A percentile compares a stretch with the other conserved stretches of the same genome.
Evolutionary conservation across 306 rosid genomes (phyloP).

Genomic region (Citrullus mucosospermus): DNA sequence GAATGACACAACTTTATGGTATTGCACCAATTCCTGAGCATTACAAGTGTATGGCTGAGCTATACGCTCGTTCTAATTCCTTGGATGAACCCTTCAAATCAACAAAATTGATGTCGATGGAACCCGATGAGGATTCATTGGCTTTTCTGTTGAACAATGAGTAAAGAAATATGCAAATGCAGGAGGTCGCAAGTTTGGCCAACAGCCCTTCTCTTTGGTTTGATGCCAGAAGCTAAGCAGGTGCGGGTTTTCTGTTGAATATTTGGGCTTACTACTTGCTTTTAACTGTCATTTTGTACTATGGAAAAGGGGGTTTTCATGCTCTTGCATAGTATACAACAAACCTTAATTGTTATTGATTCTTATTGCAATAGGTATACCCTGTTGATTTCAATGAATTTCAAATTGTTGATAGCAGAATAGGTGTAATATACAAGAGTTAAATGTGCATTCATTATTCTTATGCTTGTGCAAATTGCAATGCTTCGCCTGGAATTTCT

Average conservation of each 20-base stretch:
- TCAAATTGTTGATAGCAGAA: background rate
- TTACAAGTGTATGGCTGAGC: slow-evolving; percentile 36
- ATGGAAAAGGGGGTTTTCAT: background rate
- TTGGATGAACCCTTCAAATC: slow-evolving; percentile 15
- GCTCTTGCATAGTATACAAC: background rate
- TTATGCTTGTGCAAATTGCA: background rate
- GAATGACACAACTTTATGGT: slow-evolving; percentile 39
- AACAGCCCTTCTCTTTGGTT: background rate
- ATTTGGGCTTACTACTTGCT: background rate
- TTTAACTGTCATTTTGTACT: background rate
- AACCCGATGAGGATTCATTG: background rate
- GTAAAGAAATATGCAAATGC: background rate
- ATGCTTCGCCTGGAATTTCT: background rate
- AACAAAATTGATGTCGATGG: slow-evolving; percentile 1
- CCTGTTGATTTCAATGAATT: background rate
- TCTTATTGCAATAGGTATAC: background rate
- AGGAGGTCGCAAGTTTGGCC: background rate
- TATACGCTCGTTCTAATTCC: slow-evolving; percentile 23
- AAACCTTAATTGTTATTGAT: background rate
- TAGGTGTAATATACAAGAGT: background rate
- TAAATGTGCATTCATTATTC: background rate
- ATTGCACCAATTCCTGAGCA: slow-evolving; percentile 43
- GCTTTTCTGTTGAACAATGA: background rate
- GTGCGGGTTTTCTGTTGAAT: background rate
- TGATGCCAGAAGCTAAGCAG: background rate